Conservation (phyloP, 1,284 basidiomycete genomes). For the Lignosus rhinocerotis region DNA sequence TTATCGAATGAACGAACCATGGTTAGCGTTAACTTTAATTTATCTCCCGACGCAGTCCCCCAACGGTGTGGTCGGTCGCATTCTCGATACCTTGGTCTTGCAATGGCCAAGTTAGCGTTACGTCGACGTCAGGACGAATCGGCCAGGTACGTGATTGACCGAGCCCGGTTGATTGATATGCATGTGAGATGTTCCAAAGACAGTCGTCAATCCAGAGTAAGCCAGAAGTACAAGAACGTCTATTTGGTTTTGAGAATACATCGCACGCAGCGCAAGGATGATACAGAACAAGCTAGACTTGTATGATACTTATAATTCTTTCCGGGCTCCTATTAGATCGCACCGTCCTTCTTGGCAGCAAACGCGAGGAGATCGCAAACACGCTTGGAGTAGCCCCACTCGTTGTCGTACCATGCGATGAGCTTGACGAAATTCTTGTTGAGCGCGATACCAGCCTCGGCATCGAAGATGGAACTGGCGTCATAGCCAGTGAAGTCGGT, state of each 20-base stretch:
- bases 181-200: no score
- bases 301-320: slow-evolving; percentile 7
- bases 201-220: background rate
- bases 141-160: no score
- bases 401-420: slow-evolving; percentile 95
- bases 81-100: no score
- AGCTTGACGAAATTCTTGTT: slow-evolving; percentile 96
- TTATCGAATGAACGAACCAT: no score
- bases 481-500: slow-evolving; percentile 88
- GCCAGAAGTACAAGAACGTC: background rate
- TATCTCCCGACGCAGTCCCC: no score
- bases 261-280: slow-evolving; percentile 8
- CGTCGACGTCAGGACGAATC: no score
- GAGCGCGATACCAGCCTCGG: slow-evolving; percentile 90
- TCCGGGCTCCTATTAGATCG: slow-evolving; percentile 25
- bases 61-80: no score
- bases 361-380: slow-evolving; percentile 89
- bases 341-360: slow-evolving; percentile 75
- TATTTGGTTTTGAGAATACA: slow-evolving; percentile 22
- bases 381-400: slow-evolving; percentile 95
- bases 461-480: slow-evolving; percentile 89
- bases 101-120: no score
- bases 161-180: no score
- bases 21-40: no score
- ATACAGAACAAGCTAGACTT: slow-evolving; percentile 15